phyloP scores from a whole-genome alignment of 495 filamentous ascomycete species.

The Polyplosphaeria fusca region DNA sequence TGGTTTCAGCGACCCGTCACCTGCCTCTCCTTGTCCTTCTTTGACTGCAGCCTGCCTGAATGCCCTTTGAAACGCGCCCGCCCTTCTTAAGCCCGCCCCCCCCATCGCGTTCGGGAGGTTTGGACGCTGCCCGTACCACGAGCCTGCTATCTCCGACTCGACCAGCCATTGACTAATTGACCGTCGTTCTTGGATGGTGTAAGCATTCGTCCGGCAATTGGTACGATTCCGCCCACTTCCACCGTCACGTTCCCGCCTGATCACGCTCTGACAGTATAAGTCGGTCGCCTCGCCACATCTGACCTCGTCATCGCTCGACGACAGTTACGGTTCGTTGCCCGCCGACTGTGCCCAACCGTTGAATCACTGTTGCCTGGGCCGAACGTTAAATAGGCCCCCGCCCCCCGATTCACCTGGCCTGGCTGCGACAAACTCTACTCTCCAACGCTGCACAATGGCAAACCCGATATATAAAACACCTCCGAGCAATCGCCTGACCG shows the following conservation, averaged over 20 bases:
- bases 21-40: constrained; percentile 30
- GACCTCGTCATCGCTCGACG: background rate
- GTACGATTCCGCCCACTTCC: constrained; percentile 28
- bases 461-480: constrained; percentile 26
- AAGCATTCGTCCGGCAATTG: constrained; percentile 31
- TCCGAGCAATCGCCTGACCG: constrained; percentile 27
- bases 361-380: background rate
- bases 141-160: constrained; percentile 23
- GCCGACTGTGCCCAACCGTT: background rate
- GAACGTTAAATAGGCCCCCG: background rate
- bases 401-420: background rate
- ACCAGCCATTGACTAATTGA: constrained; percentile 25
- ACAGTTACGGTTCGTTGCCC: constrained; percentile 2
- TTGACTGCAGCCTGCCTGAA: constrained; percentile 26
- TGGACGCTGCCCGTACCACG: constrained; percentile 18
- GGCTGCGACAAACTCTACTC: constrained; percentile 12
- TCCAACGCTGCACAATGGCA: constrained; percentile 21
- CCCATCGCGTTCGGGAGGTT: constrained; percentile 23
- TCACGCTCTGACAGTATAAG: constrained; percentile 26
- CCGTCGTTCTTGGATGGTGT: constrained; percentile 18
- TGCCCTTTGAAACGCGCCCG: constrained; percentile 34
- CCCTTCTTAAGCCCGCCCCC: constrained; percentile 29
- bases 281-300: constrained; percentile 17
- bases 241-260: constrained; percentile 22
- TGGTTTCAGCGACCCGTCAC: constrained; percentile 25